phyloP scores from a whole-genome alignment of 176 grass and related monocot species.

The Oryza glumipatula region DNA sequence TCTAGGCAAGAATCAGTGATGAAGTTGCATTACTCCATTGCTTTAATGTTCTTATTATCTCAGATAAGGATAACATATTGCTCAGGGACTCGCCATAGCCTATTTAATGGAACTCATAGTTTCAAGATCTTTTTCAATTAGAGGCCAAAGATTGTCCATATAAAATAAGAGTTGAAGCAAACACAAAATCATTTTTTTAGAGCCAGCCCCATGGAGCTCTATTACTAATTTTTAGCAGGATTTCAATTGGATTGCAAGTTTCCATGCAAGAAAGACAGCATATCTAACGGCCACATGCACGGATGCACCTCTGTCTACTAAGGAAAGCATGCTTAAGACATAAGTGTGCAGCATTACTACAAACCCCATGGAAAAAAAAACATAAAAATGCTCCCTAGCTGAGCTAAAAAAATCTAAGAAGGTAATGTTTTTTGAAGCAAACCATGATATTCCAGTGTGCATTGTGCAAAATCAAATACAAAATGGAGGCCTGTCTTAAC shows the following conservation, averaged over 20 bases:
- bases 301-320: too few relatives aligned
- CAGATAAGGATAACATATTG: background rate
- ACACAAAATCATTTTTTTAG: background rate
- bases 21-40: background rate
- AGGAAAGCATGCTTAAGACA: too few relatives aligned
- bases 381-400: too few relatives aligned
- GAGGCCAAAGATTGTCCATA: background rate
- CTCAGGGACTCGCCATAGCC: background rate
- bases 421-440: background rate
- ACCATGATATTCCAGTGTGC: background rate
- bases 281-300: too few relatives aligned
- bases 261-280: too few relatives aligned
- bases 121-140: conserved; percentile 17
- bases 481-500: background rate
- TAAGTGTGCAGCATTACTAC: too few relatives aligned
- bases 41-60: conserved; percentile 4
- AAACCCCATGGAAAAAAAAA: background rate
- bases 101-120: conserved; percentile 21
- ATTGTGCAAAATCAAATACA: conserved; percentile 1
- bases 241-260: too few relatives aligned
- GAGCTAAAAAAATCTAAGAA: background rate
- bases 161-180: background rate
- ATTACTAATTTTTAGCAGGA: too few relatives aligned
- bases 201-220: too few relatives aligned
- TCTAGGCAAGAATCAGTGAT: background rate